A percentile compares a stretch with the other conserved stretches of the same genome.
Conservation (phyloP, 2,329 filamentous ascomycete genomes). For the Claviceps quebecensis region DNA sequence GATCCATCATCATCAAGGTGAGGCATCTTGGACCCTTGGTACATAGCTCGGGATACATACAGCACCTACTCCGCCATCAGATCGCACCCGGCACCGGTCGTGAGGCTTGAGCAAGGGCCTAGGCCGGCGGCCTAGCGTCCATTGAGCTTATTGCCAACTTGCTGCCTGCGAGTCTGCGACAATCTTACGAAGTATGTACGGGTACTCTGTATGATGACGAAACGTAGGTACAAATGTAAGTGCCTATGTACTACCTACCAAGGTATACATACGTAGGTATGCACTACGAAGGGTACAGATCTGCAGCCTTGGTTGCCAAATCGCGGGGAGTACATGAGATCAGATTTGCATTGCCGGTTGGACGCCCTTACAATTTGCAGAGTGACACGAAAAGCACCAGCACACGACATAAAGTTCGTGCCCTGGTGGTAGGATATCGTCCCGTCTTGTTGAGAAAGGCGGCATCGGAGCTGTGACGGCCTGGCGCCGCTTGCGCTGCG, state of each 20-base stretch:
- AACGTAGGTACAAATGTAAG: neutral
- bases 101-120: conserved; percentile 1
- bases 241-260: too few species aligned
- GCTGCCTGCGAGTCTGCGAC: too few species aligned
- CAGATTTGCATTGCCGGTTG: conserved; percentile 5
- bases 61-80: conserved; percentile 4
- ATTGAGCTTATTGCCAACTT: conserved; percentile 5
- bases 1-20: neutral
- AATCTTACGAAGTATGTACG: neutral
- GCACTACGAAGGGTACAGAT: neutral
- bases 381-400: neutral
- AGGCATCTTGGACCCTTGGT: neutral
- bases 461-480: conserved; percentile 3
- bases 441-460: neutral
- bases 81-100: conserved; percentile 4
- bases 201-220: neutral
- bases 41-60: too few species aligned
- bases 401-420: neutral
- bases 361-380: neutral
- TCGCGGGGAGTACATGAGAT: conserved; percentile 3
- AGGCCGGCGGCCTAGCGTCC: neutral
- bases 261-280: too few species aligned
- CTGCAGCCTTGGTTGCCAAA: conserved; percentile 5
- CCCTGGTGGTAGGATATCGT: neutral
- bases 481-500: conserved; percentile 4